Evolutionary conservation across 257 asterid species (phyloP).

Genomic region (Eustoma russellianum): DNA sequence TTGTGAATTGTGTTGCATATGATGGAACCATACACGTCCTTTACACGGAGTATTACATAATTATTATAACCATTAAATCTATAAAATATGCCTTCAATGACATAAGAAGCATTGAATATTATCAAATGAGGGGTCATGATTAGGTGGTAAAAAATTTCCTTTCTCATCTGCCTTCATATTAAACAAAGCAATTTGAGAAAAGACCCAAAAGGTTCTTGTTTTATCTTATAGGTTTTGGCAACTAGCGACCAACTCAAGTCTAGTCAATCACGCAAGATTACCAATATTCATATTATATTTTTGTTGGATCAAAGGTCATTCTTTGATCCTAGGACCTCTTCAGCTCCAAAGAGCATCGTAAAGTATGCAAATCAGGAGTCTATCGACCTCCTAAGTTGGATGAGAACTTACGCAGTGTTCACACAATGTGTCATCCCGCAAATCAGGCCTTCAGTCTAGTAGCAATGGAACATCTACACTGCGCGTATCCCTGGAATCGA

Average conservation of each 20-base stretch:
- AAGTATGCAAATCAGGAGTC: no score
- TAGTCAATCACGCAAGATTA: constrained; percentile 10
- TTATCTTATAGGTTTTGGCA: constrained; percentile 13
- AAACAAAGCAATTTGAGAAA: neutral
- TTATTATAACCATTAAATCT: neutral
- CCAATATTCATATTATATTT: no score
- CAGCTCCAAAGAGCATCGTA: no score
- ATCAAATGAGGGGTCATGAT: constrained; percentile 14
- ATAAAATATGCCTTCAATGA: constrained; percentile 10
- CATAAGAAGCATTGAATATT: constrained; percentile 20
- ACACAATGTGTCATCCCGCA: no score
- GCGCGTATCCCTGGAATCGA: no score
- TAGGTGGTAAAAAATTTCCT: constrained; percentile 11
- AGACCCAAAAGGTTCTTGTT: constrained; percentile 2
- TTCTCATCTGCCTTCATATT: neutral
- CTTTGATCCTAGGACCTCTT: no score
- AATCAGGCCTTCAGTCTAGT: no score
- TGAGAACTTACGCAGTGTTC: no score
- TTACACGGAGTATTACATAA: neutral
- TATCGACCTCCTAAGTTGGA: no score
- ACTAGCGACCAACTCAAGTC: constrained; percentile 10
- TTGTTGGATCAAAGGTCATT: no score
- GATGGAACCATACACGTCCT: constrained; percentile 1
- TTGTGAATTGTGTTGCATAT: neutral
- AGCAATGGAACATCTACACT: no score